These are phyloP conservation scores for Sarcomyxa edulis DNA, from an alignment of 768 basidiomycete genomes.

Conservation along the genomic window DNA sequence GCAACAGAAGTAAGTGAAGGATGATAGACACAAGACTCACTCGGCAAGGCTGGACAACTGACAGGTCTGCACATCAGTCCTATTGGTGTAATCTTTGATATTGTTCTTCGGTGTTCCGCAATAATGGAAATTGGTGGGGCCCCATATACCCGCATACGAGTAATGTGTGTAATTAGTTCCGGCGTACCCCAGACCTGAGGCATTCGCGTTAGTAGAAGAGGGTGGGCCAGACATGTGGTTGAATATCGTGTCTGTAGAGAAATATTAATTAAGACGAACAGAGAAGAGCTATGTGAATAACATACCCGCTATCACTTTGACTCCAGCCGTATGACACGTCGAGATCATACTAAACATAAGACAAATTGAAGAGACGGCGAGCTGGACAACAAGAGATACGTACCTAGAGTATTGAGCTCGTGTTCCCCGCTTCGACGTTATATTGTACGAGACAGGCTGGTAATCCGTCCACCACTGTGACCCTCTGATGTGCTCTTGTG, in stretches of 20 bases:
- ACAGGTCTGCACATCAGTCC: conserved; percentile 54
- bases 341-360: conserved; percentile 43
- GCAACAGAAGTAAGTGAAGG: no score
- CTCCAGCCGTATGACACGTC: conserved; percentile 48
- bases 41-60: conserved; percentile 47
- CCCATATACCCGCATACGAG: conserved; percentile 45
- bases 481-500: conserved; percentile 49
- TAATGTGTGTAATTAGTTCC: conserved; percentile 53
- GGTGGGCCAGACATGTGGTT: conserved; percentile 60
- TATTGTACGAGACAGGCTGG: conserved; percentile 34
- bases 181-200: conserved; percentile 45
- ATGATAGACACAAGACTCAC: no score
- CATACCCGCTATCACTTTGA: conserved; percentile 48
- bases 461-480: conserved; percentile 75
- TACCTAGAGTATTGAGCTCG: no score
- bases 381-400: conserved; percentile 58
- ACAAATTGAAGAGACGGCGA: conserved; percentile 65
- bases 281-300: background rate
- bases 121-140: conserved; percentile 53
- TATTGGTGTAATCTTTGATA: conserved; percentile 50
- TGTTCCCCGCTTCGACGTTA: conserved; percentile 31
- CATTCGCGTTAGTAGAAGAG: no score
- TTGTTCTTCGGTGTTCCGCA: conserved; percentile 50
- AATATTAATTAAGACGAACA: background rate
- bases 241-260: conserved; percentile 43